Base-by-base conservation (phyloP, 768 basidiomycete species). In the Lentinula boryana region DNA sequence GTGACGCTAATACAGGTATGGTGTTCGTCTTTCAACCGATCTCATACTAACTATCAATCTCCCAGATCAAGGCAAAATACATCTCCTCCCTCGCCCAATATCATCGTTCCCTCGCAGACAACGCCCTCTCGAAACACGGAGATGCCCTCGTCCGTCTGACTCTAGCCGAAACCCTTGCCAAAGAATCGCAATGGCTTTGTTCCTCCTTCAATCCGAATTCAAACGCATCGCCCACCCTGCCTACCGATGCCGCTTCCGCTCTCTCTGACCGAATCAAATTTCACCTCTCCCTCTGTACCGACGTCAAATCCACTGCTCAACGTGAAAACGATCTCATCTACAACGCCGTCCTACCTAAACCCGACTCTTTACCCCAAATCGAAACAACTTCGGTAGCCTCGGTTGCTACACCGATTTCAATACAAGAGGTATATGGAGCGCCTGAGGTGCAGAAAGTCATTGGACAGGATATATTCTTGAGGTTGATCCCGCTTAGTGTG, bases 271-370 rank as follows among this genome's bases (percentile, higher is more conserved):
- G 94, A 55, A 86, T 88, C 7, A 97, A 96, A 70, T 80, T 87
- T 0, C 94, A 95, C 64, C 76, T 87, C 4, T 83, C 88, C 4
- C 76, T 95, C 49, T 88, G 89, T 66, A 77, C 83, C 0, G 94
- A 96, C 65, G 84, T 83, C 62, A 86, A 85, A 69, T 75, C 73
- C 56, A 89, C 93, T 63, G 91, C 91, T 0, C 80, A 83, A 58
- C 86, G 90, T 57, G 95, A 97, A 75, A 98, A 98, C 72, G 96
- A 98, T 69, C 84, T 99, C 56, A 96, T 99, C 64, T 99, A 99
- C 76, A 94, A 98, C 69, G 93, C 93, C 3, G 82, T 95, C 60
- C 74, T 94, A 0, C 92, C 94, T 5, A 76, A 89, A 8, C 80
- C 86, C 2, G 91, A 95, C 40, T 82, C 89, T 0, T 81, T 98